Evolutionary conservation across 345 rosid species (phyloP).

Genomic region (Cardamine occulta): DNA sequence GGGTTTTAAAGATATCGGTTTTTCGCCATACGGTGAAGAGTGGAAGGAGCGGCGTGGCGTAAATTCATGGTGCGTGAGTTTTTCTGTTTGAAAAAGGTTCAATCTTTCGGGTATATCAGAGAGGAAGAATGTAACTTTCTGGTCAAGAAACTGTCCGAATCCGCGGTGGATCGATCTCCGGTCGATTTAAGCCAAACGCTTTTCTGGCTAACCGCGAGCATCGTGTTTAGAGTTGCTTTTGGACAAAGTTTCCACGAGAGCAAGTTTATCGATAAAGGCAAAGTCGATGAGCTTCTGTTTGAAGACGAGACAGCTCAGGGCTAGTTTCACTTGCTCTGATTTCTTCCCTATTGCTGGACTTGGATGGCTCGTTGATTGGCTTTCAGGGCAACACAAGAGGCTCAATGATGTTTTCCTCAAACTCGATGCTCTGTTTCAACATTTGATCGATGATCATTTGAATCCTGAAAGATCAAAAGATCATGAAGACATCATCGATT

Average conservation of each 20-base stretch:
- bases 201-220: conserved; percentile 36
- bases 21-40: conserved; percentile 46
- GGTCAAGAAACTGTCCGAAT: conserved; percentile 40
- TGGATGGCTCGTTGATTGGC: conserved; percentile 53
- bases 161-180: not conserved
- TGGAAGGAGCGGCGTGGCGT: conserved; percentile 58
- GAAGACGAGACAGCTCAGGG: conserved; percentile 42
- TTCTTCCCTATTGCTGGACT: conserved; percentile 49
- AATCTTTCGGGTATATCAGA: conserved; percentile 40
- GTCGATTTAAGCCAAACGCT: conserved; percentile 45
- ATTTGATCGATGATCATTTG: conserved; percentile 47
- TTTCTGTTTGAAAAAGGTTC: conserved; percentile 47
- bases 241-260: conserved; percentile 47
- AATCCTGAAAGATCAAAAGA: conserved; percentile 36
- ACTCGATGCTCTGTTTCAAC: conserved; percentile 37
- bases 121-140: conserved; percentile 52
- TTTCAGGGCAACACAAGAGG: conserved; percentile 39
- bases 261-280: conserved; percentile 26
- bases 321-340: conserved; percentile 47
- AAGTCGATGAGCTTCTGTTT: conserved; percentile 37
- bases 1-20: conserved; percentile 47
- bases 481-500: conserved; percentile 34
- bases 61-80: conserved; percentile 47
- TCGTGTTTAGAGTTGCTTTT: conserved; percentile 49
- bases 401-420: conserved; percentile 40